These are phyloP conservation scores for Stemphylium lycopersici DNA, from an alignment of 2,329 filamentous ascomycete species.

Conservation along the genomic window DNA sequence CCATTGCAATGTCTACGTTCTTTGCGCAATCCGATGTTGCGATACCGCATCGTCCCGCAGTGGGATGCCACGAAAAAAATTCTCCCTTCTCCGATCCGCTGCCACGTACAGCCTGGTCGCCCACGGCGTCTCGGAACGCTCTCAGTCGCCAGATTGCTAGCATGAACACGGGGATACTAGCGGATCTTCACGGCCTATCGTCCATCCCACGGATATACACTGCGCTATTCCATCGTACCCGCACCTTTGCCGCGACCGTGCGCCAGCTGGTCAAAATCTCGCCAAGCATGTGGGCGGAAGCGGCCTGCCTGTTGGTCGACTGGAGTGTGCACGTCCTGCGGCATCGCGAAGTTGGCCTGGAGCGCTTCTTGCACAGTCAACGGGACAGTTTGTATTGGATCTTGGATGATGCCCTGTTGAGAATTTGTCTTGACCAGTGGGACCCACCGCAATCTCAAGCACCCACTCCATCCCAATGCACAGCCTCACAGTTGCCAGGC, in stretches of 20 bases:
- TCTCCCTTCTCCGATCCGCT: neutral
- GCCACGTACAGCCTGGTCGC: neutral
- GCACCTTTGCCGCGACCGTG: slow-evolving; percentile 13
- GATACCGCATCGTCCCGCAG: no score
- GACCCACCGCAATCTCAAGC: slow-evolving; percentile 4
- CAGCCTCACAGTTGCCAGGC: neutral
- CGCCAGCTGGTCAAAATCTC: slow-evolving; percentile 3
- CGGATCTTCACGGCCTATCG: slow-evolving; percentile 2
- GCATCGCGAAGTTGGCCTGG: slow-evolving; percentile 7
- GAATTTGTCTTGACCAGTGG: slow-evolving; percentile 20
- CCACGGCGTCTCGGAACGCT: neutral
- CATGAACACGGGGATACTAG: slow-evolving; percentile 8
- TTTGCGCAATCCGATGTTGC: neutral
- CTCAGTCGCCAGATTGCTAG: neutral
- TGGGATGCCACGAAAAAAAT: neutral
- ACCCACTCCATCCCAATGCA: neutral
- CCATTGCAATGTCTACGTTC: neutral
- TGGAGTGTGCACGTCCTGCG: slow-evolving; percentile 15
- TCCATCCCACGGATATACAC: slow-evolving; percentile 10
- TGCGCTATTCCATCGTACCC: slow-evolving; percentile 14
- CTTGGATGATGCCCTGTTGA: slow-evolving; percentile 21
- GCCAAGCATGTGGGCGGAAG: slow-evolving; percentile 10
- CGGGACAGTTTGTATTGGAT: slow-evolving; percentile 24
- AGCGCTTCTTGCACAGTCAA: slow-evolving; percentile 20
- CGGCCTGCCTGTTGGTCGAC: slow-evolving; percentile 13